phyloP scores from a whole-genome alignment of 2,329 filamentous ascomycete genomes.

The Sclerotinia borealis region DNA sequence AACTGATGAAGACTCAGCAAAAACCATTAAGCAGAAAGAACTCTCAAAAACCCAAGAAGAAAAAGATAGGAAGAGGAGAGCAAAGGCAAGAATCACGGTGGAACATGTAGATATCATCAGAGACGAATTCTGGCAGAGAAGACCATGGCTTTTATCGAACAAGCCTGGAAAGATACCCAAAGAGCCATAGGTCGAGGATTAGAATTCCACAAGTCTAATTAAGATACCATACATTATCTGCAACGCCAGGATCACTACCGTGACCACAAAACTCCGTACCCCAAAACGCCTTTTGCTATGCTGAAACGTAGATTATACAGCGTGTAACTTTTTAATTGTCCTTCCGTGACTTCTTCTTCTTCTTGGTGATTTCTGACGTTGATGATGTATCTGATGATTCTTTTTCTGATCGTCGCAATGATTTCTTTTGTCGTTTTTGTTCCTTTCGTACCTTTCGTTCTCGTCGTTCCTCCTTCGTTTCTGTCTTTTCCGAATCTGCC shows the following conservation, averaged over 20 bases:
- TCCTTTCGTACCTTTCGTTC: conserved; percentile 35
- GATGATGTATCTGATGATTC: conserved; percentile 19
- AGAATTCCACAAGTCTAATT: conserved; percentile 13
- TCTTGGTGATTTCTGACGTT: conserved; percentile 27
- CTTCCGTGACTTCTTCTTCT: conserved; percentile 31
- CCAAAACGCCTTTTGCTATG: conserved; percentile 23
- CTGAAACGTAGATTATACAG: conserved; percentile 4
- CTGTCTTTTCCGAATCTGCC: conserved; percentile 7
- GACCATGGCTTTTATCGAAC: conserved; percentile 78
- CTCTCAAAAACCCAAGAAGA: conserved; percentile 76
- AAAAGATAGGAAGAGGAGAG: conserved; percentile 72
- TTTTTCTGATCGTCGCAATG: conserved; percentile 21
- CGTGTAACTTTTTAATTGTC: background rate
- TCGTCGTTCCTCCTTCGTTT: conserved; percentile 35
- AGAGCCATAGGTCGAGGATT: conserved; percentile 33
- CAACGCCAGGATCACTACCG: conserved; percentile 13
- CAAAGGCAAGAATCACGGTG: conserved; percentile 74
- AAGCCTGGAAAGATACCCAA: conserved; percentile 67
- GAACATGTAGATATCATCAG: conserved; percentile 92
- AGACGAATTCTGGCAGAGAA: conserved; percentile 84
- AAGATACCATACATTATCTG: conserved; percentile 14
- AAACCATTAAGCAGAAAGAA: conserved; percentile 44
- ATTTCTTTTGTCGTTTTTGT: conserved; percentile 34
- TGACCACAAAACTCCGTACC: conserved; percentile 14
- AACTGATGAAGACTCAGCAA: conserved; percentile 41